Base-by-base conservation (phyloP, 306 rosid genomes). In the Purshia tridentata region DNA sequence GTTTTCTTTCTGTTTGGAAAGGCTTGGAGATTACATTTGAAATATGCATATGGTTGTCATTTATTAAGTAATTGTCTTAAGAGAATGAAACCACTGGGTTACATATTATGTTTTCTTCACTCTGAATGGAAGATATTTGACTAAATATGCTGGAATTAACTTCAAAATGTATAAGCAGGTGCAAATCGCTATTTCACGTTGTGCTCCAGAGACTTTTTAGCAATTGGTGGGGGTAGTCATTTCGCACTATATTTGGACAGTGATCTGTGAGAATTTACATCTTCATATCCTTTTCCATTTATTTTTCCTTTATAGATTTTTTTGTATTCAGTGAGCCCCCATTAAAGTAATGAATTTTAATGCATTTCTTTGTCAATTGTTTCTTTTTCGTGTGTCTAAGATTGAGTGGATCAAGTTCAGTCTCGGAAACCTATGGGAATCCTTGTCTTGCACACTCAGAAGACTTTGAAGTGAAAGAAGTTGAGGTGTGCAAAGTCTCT, bases 201-300 rank as follows among this genome's bases (percentile, higher is more conserved):
- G 20, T 91, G 98, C 84, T 72, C 87, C 57, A 78, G 81, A 39
- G 90, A 91, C 77, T 89, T 66, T 76, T 72, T 93, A 61, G 97
- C 98, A 65, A 71, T 91, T 46, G 98, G 98, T 14, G 98, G 98
- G 37, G 97, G 97, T 64, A 78, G 92, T 60, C 97, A 91, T 86
- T 91, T 91, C 65, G 97, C 98, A 0, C 88, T 91, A 42, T 91
- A 91, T 82, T 79, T 93, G 85, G 97, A 89, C 81, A 82, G 88
- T 71, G 97, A 93, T 78, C 85, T 93, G 98, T 93, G 83, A 89
- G 96, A 80, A 70, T 56, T 68, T 56, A 12, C 41, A 61, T 60
- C 58, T 47, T 64, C 6, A 3, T 49, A 50, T 37, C 46, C 6
- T 66, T 18, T 23, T 6, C 0, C 42, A 41, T 22, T 15, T 61